Conservation (phyloP, 257 asterid genomes). For the Nicotiana noctiflora region DNA sequence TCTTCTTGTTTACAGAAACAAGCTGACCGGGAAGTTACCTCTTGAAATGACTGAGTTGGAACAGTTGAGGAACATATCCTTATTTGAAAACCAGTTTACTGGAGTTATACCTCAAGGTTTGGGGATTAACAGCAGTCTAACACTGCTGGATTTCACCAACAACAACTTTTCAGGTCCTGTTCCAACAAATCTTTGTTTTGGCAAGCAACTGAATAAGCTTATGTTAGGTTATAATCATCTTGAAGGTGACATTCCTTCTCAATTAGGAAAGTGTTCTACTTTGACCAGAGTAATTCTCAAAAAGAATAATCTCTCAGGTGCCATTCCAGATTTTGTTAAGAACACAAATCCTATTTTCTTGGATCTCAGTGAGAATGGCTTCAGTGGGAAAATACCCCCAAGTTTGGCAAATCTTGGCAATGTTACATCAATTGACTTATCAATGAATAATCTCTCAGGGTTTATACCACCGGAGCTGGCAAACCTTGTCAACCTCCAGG, state of each 20-base stretch:
- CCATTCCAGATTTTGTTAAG: slow-evolving; percentile 49
- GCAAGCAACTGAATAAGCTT: slow-evolving; percentile 53
- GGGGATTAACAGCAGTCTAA: slow-evolving; percentile 63
- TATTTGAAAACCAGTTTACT: slow-evolving; percentile 51
- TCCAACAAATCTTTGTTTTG: slow-evolving; percentile 63
- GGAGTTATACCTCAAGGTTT: slow-evolving; percentile 74
- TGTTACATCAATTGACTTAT: slow-evolving; percentile 42
- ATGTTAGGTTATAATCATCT: slow-evolving; percentile 52
- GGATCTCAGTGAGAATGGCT: slow-evolving; percentile 51
- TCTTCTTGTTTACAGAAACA: slow-evolving; percentile 50
- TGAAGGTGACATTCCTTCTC: slow-evolving; percentile 53
- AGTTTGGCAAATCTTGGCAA: slow-evolving; percentile 44
- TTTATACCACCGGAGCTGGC: slow-evolving; percentile 53
- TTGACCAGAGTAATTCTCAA: slow-evolving; percentile 58
- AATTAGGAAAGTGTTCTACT: slow-evolving; percentile 53
- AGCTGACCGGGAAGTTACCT: slow-evolving; percentile 72
- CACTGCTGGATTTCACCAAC: slow-evolving; percentile 44
- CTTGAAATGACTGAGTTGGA: slow-evolving; percentile 46
- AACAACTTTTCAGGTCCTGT: slow-evolving; percentile 69
- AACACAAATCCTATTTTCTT: slow-evolving; percentile 36
- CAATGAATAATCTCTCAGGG: slow-evolving; percentile 52
- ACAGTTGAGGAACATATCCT: slow-evolving; percentile 42
- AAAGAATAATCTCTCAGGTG: slow-evolving; percentile 57
- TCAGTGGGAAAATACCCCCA: slow-evolving; percentile 49
- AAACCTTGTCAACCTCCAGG: slow-evolving; percentile 40